Percentiles rank a stretch among this genome's conserved stretches.
Evolutionary conservation across 2,329 filamentous ascomycete genomes (phyloP).

Genomic region (Sarocladiaceae sp.): DNA sequence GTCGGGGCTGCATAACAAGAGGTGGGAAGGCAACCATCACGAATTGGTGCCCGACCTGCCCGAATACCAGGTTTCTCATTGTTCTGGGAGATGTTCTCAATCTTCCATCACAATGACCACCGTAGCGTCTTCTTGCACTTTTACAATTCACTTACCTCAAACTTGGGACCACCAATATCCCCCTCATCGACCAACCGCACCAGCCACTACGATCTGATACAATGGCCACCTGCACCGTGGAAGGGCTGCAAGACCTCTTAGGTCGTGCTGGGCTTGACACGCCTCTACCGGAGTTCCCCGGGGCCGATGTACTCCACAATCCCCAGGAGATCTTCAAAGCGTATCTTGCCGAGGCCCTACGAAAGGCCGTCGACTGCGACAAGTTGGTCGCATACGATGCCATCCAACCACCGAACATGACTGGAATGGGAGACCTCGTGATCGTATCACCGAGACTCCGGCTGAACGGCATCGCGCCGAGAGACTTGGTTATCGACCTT

Average conservation of each 20-base stretch:
- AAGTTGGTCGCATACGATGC: conserved; percentile 20
- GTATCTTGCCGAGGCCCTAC: conserved; percentile 18
- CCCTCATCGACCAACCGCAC: neutral
- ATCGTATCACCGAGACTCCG: conserved; percentile 21
- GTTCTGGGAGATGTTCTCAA: neutral
- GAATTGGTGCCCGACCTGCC: neutral
- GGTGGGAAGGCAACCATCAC: neutral
- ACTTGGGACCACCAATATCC: neutral
- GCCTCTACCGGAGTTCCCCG: conserved; percentile 18
- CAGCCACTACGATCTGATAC: neutral
- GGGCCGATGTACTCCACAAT: conserved; percentile 18
- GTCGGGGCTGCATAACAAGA: neutral
- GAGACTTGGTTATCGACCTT: conserved; percentile 18
- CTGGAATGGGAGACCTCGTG: conserved; percentile 20
- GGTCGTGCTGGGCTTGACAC: conserved; percentile 18
- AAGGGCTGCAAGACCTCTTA: conserved; percentile 16
- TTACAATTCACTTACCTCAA: neutral
- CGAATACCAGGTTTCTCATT: conserved; percentile 7
- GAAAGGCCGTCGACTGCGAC: conserved; percentile 19
- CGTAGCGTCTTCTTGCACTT: neutral
- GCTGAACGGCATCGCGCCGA: conserved; percentile 12
- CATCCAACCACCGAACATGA: conserved; percentile 21
- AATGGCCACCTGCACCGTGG: conserved; percentile 21
- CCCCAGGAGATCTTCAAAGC: conserved; percentile 22
- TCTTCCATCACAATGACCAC: neutral